phyloP scores from a whole-genome alignment of 345 rosid genomes.

The Gossypium ekmanianum region DNA sequence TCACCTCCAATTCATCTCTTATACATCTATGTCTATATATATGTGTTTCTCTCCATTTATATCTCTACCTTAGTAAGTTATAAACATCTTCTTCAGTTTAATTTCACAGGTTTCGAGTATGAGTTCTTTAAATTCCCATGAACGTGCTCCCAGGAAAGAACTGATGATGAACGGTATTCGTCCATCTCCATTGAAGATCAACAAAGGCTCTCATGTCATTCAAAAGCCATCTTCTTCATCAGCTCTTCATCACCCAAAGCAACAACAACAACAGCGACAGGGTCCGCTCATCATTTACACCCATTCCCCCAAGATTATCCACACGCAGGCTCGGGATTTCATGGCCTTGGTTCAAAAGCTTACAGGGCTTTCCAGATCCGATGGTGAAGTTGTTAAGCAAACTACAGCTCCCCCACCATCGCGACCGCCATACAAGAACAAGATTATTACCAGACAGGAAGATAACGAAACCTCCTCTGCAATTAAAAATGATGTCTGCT shows the following conservation, averaged over 20 bases:
- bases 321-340: constrained; percentile 70
- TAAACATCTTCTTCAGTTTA: neutral
- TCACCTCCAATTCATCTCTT: constrained; percentile 6
- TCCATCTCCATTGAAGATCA: constrained; percentile 37
- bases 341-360: constrained; percentile 81
- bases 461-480: constrained; percentile 19
- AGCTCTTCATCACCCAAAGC: neutral
- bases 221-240: constrained; percentile 25
- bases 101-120: constrained; percentile 2
- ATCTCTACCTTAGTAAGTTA: neutral
- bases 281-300: constrained; percentile 63
- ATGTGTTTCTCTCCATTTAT: neutral
- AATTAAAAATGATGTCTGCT: neutral
- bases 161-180: constrained; percentile 27
- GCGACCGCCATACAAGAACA: neutral
- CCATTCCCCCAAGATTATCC: constrained; percentile 68
- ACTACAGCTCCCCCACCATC: neutral
- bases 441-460: neutral
- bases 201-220: constrained; percentile 44
- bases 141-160: constrained; percentile 17
- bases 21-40: neutral
- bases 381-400: neutral
- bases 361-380: constrained; percentile 43
- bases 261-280: constrained; percentile 22
- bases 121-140: constrained; percentile 36